Conservation (phyloP, 2,329 filamentous ascomycete genomes). For the Sporothrix protearum region DNA sequence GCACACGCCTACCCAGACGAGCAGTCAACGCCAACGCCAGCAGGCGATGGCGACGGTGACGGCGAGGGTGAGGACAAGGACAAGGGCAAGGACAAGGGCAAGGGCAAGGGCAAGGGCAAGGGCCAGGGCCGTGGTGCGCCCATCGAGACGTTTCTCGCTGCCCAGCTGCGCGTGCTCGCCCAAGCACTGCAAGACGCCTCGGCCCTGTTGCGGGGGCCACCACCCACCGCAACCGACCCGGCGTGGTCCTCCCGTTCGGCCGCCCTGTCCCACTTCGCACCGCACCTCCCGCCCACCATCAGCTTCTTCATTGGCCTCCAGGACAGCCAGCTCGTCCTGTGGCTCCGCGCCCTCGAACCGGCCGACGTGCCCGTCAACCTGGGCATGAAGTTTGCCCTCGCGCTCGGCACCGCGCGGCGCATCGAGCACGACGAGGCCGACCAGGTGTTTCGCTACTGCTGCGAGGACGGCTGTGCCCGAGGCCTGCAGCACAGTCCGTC, state of each 20-base stretch:
- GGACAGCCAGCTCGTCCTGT: constrained; percentile 66
- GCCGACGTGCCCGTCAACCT: constrained; percentile 59
- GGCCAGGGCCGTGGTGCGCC: not conserved
- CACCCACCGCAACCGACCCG: constrained; percentile 39
- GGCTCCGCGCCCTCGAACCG: constrained; percentile 66
- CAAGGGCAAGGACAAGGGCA: too few relatives aligned
- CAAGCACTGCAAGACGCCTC: constrained; percentile 52
- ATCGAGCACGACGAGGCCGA: constrained; percentile 78
- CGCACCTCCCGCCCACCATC: constrained; percentile 58
- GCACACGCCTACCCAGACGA: constrained; percentile 47
- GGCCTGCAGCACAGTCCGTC: constrained; percentile 20
- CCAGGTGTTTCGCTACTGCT: constrained; percentile 63
- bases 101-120: not conserved
- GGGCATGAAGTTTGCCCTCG: constrained; percentile 65
- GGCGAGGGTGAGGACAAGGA: too few relatives aligned
- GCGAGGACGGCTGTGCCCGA: constrained; percentile 28
- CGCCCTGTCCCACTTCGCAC: constrained; percentile 44
- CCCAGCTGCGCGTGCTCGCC: constrained; percentile 55
- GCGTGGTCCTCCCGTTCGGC: constrained; percentile 46
- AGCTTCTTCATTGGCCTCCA: constrained; percentile 70
- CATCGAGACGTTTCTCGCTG: constrained; percentile 44
- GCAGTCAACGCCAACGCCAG: not conserved
- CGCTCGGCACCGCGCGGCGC: constrained; percentile 60
- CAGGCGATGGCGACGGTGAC: too few relatives aligned
- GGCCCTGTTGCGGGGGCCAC: constrained; percentile 54